phyloP scores from a whole-genome alignment of 2,329 filamentous ascomycete genomes.

The Periglandula ipomoeae region DNA sequence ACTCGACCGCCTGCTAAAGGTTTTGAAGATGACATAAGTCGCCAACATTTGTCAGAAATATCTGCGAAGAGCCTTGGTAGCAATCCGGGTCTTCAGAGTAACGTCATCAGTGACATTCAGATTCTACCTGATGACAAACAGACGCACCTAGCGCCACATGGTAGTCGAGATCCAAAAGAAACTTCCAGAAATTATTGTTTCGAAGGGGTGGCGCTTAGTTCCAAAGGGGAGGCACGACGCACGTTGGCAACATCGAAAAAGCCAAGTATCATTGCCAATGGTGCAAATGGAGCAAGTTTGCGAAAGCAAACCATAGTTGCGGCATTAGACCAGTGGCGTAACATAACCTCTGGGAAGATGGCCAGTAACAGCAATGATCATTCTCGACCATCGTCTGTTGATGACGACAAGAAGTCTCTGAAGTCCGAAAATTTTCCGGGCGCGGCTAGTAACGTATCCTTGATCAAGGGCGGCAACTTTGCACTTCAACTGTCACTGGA shows the following conservation, averaged over 20 bases:
- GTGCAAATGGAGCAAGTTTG: not conserved
- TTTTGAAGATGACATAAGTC: not conserved
- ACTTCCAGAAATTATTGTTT: not conserved
- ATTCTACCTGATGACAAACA: not conserved
- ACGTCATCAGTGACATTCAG: not conserved
- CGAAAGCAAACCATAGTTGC: slow-evolving; percentile 9
- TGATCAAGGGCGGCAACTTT: not conserved
- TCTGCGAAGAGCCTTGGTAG: not conserved
- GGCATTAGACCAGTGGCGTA: slow-evolving; percentile 15
- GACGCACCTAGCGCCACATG: not conserved
- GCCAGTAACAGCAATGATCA: not conserved
- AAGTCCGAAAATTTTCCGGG: not conserved
- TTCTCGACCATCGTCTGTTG: not conserved
- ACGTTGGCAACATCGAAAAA: not conserved
- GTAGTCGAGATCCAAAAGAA: not conserved
- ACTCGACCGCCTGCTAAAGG: not conserved
- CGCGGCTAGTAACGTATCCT: not conserved
- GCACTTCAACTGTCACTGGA: not conserved
- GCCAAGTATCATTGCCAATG: not conserved
- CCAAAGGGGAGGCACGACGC: not conserved
- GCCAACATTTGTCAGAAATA: not conserved
- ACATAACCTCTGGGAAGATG: not conserved
- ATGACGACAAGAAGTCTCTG: not conserved
- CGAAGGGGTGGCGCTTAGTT: not conserved
- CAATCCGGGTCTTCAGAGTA: not conserved